Base-by-base conservation (phyloP, 345 rosid species). In the Corchorus capsularis region DNA sequence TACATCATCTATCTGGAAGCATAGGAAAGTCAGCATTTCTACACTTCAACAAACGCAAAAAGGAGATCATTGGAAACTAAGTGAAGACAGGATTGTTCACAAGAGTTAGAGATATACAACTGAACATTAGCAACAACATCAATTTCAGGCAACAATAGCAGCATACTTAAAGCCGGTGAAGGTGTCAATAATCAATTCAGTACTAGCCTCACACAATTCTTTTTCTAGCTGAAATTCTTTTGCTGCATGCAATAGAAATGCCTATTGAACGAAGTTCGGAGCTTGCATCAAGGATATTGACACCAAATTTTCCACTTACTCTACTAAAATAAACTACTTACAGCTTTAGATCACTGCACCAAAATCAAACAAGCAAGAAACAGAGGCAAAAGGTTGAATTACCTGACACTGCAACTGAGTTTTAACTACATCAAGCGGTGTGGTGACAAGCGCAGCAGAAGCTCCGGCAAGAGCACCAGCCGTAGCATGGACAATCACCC, bases 381-480 rank as follows among this genome's bases (percentile, higher is more conserved):
- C 52, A 43, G 53, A 57, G 20, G 46, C 16, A 6, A 71, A 71
- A 82, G 22, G 16, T 57, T 39, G 61, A 19, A 66, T 56, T 82
- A 96, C 99, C 99, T 96, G 99, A 83, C 99, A 96, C 75, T 96
- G 99, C 91, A 96, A 86, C 77, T 87, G 96, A 75, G 96, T 91
- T 79, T 91, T 91, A 62, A 89, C 96, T 11, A 91, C 93, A 79
- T 91, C 96, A 60, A 91, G 89, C 2, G 93, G 96, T 8, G 96
- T 91, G 8, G 96, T 91, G 27, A 86, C 49, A 1, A 82, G 89
- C 14, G 93, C 89, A 0, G 93, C 96, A 72, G 84, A 63, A 0
- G 92, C 98, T 27, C 99, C 99, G 6, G 99, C 99, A 0, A 89
- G 96, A 15, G 99, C 97, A 54, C 99, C 99, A 5, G 98, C 99